Percentiles rank a stretch among this genome's conserved stretches.
phyloP scores from a whole-genome alignment of 768 basidiomycete genomes.

The Punctularia strigosozonata region DNA sequence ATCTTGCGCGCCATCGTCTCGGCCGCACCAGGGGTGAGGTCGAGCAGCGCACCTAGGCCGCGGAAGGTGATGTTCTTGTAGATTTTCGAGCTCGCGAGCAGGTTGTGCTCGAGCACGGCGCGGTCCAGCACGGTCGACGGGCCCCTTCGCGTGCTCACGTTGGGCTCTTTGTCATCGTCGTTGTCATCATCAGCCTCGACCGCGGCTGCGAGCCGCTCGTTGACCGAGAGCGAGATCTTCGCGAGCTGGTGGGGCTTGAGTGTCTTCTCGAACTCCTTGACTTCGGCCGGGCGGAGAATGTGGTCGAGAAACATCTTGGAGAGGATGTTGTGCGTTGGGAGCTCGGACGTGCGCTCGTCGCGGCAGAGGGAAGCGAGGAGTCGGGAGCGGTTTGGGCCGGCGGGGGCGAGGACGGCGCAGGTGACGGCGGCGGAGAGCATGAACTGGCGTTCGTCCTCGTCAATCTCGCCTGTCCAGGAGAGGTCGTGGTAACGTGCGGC shows the following conservation, averaged over 20 bases:
- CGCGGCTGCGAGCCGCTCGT: conserved; percentile 65
- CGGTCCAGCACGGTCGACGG: conserved; percentile 94
- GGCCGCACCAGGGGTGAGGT: conserved; percentile 83
- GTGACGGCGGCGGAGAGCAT: conserved; percentile 94
- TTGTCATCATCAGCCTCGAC: conserved; percentile 44
- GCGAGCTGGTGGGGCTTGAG: conserved; percentile 92
- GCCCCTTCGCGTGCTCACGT: conserved; percentile 67
- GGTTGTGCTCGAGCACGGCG: conserved; percentile 98
- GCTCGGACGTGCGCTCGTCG: conserved; percentile 78
- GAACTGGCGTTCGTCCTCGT: conserved; percentile 83
- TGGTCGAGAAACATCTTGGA: conserved; percentile 98
- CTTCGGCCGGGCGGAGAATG: conserved; percentile 82
- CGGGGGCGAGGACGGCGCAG: conserved; percentile 92
- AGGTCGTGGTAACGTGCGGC: conserved; percentile 91
- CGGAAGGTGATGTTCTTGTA: conserved; percentile 96
- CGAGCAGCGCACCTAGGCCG: conserved; percentile 84
- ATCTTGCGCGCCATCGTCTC: conserved; percentile 97
- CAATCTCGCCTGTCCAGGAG: conserved; percentile 82
- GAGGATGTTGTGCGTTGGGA: conserved; percentile 81
- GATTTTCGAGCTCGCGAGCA: conserved; percentile 91
- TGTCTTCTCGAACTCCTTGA: conserved; percentile 79
- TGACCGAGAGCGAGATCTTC: conserved; percentile 75
- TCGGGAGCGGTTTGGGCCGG: conserved; percentile 92
- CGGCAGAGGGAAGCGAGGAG: conserved; percentile 87
- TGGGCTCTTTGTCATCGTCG: conserved; percentile 34